Conservation (phyloP, 2,329 filamentous ascomycete species). For the Trichophyton rubrum region DNA sequence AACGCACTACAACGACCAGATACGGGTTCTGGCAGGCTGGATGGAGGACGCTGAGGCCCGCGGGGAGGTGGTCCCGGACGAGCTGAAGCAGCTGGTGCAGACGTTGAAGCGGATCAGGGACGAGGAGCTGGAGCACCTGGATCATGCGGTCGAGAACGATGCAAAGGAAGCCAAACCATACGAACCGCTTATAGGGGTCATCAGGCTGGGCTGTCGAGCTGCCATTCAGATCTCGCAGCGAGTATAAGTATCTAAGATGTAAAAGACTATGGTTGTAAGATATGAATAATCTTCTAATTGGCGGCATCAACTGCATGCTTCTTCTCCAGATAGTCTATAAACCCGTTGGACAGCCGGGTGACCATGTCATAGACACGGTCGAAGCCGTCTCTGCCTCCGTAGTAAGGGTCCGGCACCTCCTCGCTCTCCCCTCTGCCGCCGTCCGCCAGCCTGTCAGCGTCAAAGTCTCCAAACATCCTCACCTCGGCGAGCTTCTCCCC, state of each 20-base stretch:
- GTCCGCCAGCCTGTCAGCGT: conserved; percentile 31
- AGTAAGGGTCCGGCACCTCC: conserved; percentile 80
- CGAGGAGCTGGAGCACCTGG: conserved; percentile 92
- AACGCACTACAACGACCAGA: conserved; percentile 87
- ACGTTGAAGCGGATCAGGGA: conserved; percentile 77
- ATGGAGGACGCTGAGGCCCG: conserved; percentile 59
- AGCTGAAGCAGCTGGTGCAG: conserved; percentile 58
- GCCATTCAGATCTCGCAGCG: conserved; percentile 73
- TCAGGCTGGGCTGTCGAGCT: conserved; percentile 76
- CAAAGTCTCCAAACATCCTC: conserved; percentile 74
- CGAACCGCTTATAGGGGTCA: conserved; percentile 74
- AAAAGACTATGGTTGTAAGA: neutral
- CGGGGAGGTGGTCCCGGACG: conserved; percentile 68
- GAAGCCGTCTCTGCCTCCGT: conserved; percentile 73
- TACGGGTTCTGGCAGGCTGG: conserved; percentile 70
- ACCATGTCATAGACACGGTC: conserved; percentile 78
- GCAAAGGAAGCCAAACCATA: conserved; percentile 82
- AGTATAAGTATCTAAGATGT: conserved; percentile 21
- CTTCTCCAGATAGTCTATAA: conserved; percentile 48
- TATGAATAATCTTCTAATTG: neutral
- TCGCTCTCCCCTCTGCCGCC: conserved; percentile 25
- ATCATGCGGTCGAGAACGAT: conserved; percentile 88
- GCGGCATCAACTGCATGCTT: conserved; percentile 7
- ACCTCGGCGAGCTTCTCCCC: conserved; percentile 40
- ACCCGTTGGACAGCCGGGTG: conserved; percentile 60